Base-by-base conservation (phyloP, 345 rosid genomes). In the Ricinus communis region DNA sequence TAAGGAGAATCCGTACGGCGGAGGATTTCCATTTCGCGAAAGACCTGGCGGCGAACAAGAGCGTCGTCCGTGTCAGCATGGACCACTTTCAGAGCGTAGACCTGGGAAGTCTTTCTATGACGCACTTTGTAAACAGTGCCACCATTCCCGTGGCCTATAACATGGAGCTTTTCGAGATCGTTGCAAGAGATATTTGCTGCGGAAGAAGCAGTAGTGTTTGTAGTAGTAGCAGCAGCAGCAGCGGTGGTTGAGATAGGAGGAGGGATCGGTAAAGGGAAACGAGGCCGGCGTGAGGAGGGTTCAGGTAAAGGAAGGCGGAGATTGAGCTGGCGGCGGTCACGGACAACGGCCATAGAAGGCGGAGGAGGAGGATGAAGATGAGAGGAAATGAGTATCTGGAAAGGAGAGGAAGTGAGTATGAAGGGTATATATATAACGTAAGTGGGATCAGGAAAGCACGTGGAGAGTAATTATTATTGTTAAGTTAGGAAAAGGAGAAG, bases 91-190 rank as follows among this genome's bases (percentile, higher is more conserved):
- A 93, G 76, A 5, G 98, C 98, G 74, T 80, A 91, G 28, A 82
- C 61, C 62, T 87, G 81, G 12, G 85, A 76, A 19, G 91, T 87
- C 9, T 80, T 71, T 54, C 81, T 85, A 72, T 90, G 88, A n/a
- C 82, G 83, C 51, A 81, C 97, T 74, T 85, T 87, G 77, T 93
- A 91, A 63, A 90, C 98, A 0, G 81, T 84, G 5, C 98, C 98
- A 0, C 98, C 93, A 73, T 93, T 93, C 5, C 98, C 98, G 71
- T 86, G 87, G 49, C 98, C 97, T 0, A 93, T 85, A 0, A 89
- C 96, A 40, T 81, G 68, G 47, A 91, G 81, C 57, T 74, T 91
- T 40, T 93, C 98, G 24, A 91, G 83, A 74, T 93, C 96, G 5
- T 78, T 8, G 41, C 62, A 45, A 31, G 85, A 71, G 40, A 81